Evolutionary conservation across 2,329 filamentous ascomycete genomes (phyloP), one percentile per base, ranked within the genome.

Genomic region (Rutstroemia sp.): DNA sequence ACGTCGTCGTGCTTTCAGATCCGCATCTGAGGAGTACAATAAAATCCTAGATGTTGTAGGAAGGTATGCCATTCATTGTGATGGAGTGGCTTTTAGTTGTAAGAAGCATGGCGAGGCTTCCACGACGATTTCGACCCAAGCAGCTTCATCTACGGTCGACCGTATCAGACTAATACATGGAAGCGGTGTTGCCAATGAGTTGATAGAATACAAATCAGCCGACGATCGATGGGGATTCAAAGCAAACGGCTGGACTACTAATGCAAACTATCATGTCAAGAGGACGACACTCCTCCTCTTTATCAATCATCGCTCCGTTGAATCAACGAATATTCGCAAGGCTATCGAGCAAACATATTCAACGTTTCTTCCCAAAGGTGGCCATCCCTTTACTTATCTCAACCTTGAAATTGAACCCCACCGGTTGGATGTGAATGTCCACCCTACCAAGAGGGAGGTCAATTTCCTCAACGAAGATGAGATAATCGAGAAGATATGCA

Each of bases 381-480:
- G 91, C 1, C 94, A 96, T 68, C 94, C 94, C 0, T 99, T 97
- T 69, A 78, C 92, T 57, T 99, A 99, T 68, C 78, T 99, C 25
- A 94, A 87, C 67, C 78, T 99, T 2, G 88, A 96, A 58, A 95
- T 99, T 57, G 92, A 97, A 64, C 92, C 94, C 1, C 83, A 87
- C 25, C 80, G 92, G 53, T 90, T 99, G 4, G 94, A 99, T 70
- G 95, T 99, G 68, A 99, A 99, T 64, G 88, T 99, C 0, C 94
- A 99, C 70, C 94, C 94, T 0, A 99, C 94, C 0, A 99, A 99
- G 71, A 81, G 90, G 51, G 92, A 99, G 69, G 94, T 99, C 19
- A 94, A 97, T 67, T 97, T 99, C 65, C 78, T 99, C 21, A 96
- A 97, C 60, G 94, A 99, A 69, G 94, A 99, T 61, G 94, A 99